Evolutionary conservation across 2,329 filamentous ascomycete genomes (phyloP).

Genomic region (Coniosporium tulheliwenetii): DNA sequence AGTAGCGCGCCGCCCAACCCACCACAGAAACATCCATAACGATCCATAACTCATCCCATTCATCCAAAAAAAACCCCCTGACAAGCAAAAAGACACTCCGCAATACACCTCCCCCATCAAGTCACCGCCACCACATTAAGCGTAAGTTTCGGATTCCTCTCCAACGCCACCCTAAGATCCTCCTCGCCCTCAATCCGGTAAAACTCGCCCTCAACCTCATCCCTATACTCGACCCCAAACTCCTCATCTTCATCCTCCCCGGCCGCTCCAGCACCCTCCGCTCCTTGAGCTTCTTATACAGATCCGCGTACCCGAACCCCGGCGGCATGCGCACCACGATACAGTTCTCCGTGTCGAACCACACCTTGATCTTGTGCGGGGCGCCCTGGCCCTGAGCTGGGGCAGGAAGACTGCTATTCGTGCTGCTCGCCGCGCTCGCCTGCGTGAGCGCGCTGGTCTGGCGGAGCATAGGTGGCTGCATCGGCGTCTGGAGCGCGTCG

Average conservation of each 20-base stretch:
- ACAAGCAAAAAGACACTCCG: too few species aligned
- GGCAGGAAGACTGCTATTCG: conserved; percentile 6
- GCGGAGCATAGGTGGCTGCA: not conserved
- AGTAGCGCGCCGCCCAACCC: too few species aligned
- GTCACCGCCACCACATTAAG: conserved; percentile 29
- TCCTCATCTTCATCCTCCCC: conserved; percentile 34
- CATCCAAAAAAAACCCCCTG: too few species aligned
- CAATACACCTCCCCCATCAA: too few species aligned
- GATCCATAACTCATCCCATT: too few species aligned
- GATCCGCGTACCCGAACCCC: conserved; percentile 60
- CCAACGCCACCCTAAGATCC: conserved; percentile 66
- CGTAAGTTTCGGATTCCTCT: conserved; percentile 75
- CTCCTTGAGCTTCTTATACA: conserved; percentile 74
- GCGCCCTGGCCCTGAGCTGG: conserved; percentile 8
- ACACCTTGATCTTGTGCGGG: conserved; percentile 79
- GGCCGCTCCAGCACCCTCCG: conserved; percentile 54
- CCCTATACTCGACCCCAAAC: conserved; percentile 70
- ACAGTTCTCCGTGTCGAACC: conserved; percentile 71
- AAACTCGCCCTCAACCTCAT: conserved; percentile 49
- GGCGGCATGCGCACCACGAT: conserved; percentile 80
- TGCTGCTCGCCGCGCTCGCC: conserved; percentile 8
- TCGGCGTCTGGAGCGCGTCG: too few species aligned
- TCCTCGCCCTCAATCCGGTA: conserved; percentile 62
- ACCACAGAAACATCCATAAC: too few species aligned
- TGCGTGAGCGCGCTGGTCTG: conserved; percentile 8